Base-by-base conservation (phyloP, 441 rosid species). In the Euphorbia celastroides region DNA sequence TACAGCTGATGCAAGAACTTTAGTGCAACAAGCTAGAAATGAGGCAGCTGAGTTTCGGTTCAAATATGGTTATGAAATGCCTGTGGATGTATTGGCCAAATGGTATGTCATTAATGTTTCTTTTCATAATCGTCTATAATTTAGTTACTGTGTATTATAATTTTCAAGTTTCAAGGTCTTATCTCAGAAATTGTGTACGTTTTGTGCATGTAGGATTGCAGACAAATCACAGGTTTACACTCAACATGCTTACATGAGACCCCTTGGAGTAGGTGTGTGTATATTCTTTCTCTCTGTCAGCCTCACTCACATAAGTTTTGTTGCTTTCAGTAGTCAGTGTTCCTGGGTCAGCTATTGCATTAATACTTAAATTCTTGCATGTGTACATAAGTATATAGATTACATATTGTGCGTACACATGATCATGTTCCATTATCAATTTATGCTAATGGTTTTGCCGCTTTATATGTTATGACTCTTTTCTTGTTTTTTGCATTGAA, bases 211-310 rank as follows among this genome's bases (percentile, higher is more conserved):
- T 75, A 94, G 99, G 99, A 86, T 94, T 76, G 96, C 99, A 0
- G 98, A 92, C 77, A 90, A 94, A 72, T 92, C 98, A 32, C 99
- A 90, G 75, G 88, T 94, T 64, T 94, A 94, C 73, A 94, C 99
- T 58, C 99, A 94, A 62, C 98, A 94, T 87, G 99, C 98, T 63
- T 94, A 94, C 75, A 90, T 92, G 99, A 87, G 99, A 80, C 99
- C 99, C 20, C 98, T 92, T 71, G 97, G 99, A 74, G 96, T 94
- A 65, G 94, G 99, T 83, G 77, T 55, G 85, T 78, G 70, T 76
- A 70, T 70, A 20, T 5, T 71, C 69, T 70, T 61, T 44, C 41
- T 0, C 42, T 62, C 2, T 19, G 31, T 25, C 59, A 22, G 8
- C 32, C 30, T 42, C 19, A 42, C 19, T 25, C 25, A 20, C 8